Evolutionary conservation across 2,329 filamentous ascomycete genomes (phyloP).

Genomic region (Talaromyces sp.): DNA sequence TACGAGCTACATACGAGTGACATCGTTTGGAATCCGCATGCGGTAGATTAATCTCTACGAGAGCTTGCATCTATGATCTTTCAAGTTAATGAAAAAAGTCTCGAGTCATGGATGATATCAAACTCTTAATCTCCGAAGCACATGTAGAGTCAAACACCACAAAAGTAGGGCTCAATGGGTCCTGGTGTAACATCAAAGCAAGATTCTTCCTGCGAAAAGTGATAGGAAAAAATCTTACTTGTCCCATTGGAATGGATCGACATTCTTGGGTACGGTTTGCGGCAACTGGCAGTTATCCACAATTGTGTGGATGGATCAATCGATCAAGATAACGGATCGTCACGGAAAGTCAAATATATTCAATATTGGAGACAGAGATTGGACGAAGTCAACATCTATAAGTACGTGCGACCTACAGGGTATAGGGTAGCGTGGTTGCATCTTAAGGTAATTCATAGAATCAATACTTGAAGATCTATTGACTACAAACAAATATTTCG

Average conservation of each 20-base stretch:
- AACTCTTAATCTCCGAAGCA: not conserved
- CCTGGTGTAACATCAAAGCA: not conserved
- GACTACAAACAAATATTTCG: not conserved
- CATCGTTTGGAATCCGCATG: not conserved
- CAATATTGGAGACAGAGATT: not conserved
- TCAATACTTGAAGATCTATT: not conserved
- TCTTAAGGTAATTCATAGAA: not conserved
- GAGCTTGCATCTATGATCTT: not conserved
- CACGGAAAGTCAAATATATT: not conserved
- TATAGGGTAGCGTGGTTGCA: not conserved
- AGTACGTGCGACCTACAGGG: not conserved
- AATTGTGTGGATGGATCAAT: not conserved
- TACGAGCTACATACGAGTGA: not conserved
- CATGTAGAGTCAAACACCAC: not conserved
- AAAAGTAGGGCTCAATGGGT: not conserved
- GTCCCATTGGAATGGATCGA: slow-evolving; percentile 3
- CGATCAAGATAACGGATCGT: not conserved
- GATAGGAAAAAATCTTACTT: not conserved
- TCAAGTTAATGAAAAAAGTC: not conserved
- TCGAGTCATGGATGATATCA: not conserved
- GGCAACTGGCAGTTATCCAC: not conserved
- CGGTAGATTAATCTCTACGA: not conserved
- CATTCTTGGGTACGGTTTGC: slow-evolving; percentile 3
- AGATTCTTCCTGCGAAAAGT: not conserved
- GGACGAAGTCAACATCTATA: not conserved